A percentile compares a stretch with the other conserved stretches of the same genome.
Evolutionary conservation across 192 early-diverging fungal species (phyloP).

Genomic region (Kickxella alabastrina): DNA sequence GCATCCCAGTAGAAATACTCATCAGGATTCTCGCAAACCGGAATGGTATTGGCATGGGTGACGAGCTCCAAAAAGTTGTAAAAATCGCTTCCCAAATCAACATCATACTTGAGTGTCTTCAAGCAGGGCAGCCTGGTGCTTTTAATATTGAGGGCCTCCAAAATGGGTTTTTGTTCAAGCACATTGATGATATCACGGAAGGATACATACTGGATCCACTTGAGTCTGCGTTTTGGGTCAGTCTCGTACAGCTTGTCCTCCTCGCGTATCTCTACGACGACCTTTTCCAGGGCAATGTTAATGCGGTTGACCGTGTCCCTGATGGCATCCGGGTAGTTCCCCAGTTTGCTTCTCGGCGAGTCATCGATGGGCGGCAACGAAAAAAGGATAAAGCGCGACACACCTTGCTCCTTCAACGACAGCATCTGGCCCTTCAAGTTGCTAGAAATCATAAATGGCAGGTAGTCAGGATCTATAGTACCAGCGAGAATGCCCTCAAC

Average conservation of each 20-base stretch:
- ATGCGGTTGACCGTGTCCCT: slow-evolving; percentile 26
- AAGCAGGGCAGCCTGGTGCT: slow-evolving; percentile 39
- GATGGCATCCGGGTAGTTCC: slow-evolving; percentile 44
- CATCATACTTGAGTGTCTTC: slow-evolving; percentile 42
- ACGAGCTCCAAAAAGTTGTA: slow-evolving; percentile 53
- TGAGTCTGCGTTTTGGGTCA: slow-evolving; percentile 24
- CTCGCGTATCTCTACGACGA: slow-evolving; percentile 35
- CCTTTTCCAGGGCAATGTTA: slow-evolving; percentile 39
- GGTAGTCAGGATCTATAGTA: slow-evolving; percentile 30
- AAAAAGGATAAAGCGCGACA: slow-evolving; percentile 38
- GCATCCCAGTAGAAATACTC: slow-evolving; percentile 52
- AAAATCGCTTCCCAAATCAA: slow-evolving; percentile 49
- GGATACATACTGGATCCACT: slow-evolving; percentile 47
- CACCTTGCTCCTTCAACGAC: slow-evolving; percentile 44
- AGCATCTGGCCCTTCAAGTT: slow-evolving; percentile 41
- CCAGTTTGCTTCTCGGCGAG: slow-evolving; percentile 47
- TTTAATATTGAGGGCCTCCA: slow-evolving; percentile 38
- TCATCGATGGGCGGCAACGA: slow-evolving; percentile 50
- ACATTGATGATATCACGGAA: slow-evolving; percentile 42
- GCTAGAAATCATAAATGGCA: slow-evolving; percentile 36
- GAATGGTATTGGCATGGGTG: slow-evolving; percentile 48
- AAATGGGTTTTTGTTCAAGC: slow-evolving; percentile 25
- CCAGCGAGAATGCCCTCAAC: slow-evolving; percentile 43
- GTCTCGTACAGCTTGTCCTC: slow-evolving; percentile 37
- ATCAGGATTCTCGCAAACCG: slow-evolving; percentile 47